Conservation (phyloP, 2,329 filamentous ascomycete species). For the Exophiala spinifera region DNA sequence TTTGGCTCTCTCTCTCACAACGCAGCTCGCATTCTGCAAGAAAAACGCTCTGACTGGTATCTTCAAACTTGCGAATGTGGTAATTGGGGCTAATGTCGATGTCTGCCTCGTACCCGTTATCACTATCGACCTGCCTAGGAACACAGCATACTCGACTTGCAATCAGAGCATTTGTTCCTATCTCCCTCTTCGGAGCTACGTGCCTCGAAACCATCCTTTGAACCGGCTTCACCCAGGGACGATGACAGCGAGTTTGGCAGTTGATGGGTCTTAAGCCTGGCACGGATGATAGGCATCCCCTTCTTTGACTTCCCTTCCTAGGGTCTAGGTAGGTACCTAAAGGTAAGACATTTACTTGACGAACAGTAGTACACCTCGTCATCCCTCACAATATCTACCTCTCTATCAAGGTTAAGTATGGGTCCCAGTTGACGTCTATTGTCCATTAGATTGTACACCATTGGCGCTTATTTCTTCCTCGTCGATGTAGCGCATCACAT, state of each 20-base stretch:
- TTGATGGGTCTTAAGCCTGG: constrained; percentile 5
- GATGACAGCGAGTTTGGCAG: constrained; percentile 4
- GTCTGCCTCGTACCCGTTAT: constrained; percentile 26
- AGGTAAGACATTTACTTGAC: no score
- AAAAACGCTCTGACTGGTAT: constrained; percentile 21
- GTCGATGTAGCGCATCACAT: constrained; percentile 12
- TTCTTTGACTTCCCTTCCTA: no score
- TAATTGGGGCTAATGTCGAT: constrained; percentile 22
- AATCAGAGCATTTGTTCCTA: constrained; percentile 7
- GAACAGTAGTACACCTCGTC: no score
- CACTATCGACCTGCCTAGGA: constrained; percentile 22
- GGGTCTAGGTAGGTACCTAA: no score
- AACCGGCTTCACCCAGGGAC: constrained; percentile 22
- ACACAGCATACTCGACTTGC: constrained; percentile 19
- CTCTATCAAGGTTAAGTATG: no score
- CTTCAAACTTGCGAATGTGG: constrained; percentile 23
- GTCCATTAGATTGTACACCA: neutral
- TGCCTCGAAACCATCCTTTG: constrained; percentile 22
- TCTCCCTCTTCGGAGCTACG: constrained; percentile 17
- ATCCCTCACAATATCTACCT: no score
- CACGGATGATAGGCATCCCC: constrained; percentile 4
- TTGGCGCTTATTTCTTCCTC: constrained; percentile 1
- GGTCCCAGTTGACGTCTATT: no score
- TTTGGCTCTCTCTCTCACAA: no score
- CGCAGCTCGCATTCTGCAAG: constrained; percentile 20